Evolutionary conservation across 345 rosid genomes (phyloP), one percentile per base, ranked within the genome.

Genomic region (Hevea brasiliensis): DNA sequence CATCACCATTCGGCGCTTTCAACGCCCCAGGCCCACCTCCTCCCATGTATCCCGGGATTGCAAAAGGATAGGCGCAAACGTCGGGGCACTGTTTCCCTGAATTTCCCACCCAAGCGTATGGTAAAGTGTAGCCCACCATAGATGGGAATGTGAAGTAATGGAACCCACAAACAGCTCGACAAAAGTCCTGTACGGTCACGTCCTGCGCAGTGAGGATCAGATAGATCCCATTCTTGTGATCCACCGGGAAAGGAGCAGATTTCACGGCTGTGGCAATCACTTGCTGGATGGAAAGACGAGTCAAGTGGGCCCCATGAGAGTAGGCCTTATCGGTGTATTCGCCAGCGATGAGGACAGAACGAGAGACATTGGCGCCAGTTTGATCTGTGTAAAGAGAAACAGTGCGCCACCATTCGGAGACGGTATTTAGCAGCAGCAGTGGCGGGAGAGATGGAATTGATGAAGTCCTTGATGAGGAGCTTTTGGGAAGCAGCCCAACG

Each of bases 111-210:
- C 98, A 94, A 4, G 98, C 98, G 81, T 92, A 94, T 13, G 98
- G 98, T 67, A 94, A 71, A 0, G 98, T 94, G 90, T 94, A 89
- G 5, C 98, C 98, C 40, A 94, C 98, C 89, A 89, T 84, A 0
- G 98, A 92, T 1, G 98, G 97, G 83, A 94, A 94, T 2, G 98
- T 94, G 77, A 94, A 94, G 69, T 94, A 94, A 53, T 94, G 98
- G 80, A 94, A 94, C 0, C 98, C 98, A 21, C 98, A 94, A 4
- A 90, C 98, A 0, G 97, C 97, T 8, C 98, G 86, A 74, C 98
- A 94, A 74, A 88, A 94, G 64, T 94, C 98, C 67, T 94, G 95
- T 69, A 94, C 82, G 56, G 85, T 75, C 8, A 94, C 97, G 76
- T 92, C 97, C 37, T 85, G 79, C 12, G 95, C 75, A 0, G 98